Evolutionary conservation across 257 asterid genomes (phyloP).

Genomic region (Gentiana macrophylla): DNA sequence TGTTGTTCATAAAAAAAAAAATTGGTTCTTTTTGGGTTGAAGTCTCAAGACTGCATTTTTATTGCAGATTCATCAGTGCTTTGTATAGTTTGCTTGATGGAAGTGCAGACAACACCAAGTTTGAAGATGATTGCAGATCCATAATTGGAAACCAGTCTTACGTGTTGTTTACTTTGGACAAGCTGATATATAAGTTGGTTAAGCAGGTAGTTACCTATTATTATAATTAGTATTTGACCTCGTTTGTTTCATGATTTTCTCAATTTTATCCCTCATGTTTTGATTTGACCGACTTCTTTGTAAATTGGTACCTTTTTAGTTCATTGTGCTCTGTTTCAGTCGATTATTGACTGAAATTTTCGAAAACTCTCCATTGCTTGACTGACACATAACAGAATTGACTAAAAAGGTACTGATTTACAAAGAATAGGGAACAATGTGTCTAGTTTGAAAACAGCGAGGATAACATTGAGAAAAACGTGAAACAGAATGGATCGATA

Average conservation of each 20-base stretch:
- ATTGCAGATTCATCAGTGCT: constrained; percentile 74
- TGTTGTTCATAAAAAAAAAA: neutral
- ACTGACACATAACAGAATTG: no score
- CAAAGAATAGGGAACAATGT: no score
- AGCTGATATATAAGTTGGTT: constrained; percentile 82
- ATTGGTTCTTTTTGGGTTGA: neutral
- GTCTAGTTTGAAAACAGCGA: no score
- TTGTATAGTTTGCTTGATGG: constrained; percentile 90
- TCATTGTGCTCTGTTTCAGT: no score
- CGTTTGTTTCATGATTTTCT: neutral
- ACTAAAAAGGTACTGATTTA: no score
- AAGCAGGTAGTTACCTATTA: constrained; percentile 44
- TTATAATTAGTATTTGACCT: neutral
- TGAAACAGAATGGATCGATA: no score
- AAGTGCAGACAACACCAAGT: constrained; percentile 77
- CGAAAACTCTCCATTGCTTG: no score
- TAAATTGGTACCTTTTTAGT: no score
- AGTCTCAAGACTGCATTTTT: neutral
- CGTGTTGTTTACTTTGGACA: constrained; percentile 88
- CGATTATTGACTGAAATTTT: no score
- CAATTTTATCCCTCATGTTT: neutral
- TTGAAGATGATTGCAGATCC: constrained; percentile 93
- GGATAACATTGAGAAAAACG: no score
- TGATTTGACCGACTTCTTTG: neutral
- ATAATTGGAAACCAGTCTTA: constrained; percentile 90